Evolutionary conservation across 352 stramenopile genomes (phyloP), one percentile per base, ranked within the genome.

Genomic region (Pythium brachiatum): DNA sequence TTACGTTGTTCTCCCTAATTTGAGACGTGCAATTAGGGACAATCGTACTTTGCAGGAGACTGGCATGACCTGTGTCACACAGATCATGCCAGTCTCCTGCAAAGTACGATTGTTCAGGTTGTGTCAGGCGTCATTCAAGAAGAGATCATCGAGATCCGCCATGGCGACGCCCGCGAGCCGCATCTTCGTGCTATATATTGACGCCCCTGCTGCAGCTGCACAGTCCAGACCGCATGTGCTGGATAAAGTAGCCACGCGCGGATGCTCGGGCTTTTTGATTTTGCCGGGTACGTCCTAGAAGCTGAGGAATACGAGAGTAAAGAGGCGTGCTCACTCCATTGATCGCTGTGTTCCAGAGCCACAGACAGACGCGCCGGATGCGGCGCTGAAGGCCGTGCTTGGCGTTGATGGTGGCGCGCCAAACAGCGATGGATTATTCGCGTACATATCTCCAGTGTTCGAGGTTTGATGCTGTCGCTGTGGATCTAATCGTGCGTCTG

Each of bases 201-300:
- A 57, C 11, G 48, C 39, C 15, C 23, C 58, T 18, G 31, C 36
- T 6, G 11, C 25, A 0, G 52, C 50, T 8, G 31, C 21, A 1
- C 12, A 43, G n/a, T 21, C 29, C 15, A 69, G 47, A 20, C 36
- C 55, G 2, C 29, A 46, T 7, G 47, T 34, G 34, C 41, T 90
- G 20, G 53, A 88, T 56, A 64, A 72, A 7, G 74, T 92, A 18
- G 72, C 81, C 7, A 48, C 56, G 27, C 73, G 69, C 15, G 83
- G 83, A 26, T 89, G 74, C 59, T 77, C 64, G 29, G 83, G 83
- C 2, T 78, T 82, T 43, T 71, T 92, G 23, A 70, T 79, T 51
- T 53, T 89, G 2, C 57, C 74, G 50, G 62, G 76, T 86, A 53
- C 58, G 57, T 57, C 8, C 23, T 55, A n/a, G 27, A 27, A 36